Conservation (phyloP, 768 basidiomycete species). For the Mrakia blollopis region DNA sequence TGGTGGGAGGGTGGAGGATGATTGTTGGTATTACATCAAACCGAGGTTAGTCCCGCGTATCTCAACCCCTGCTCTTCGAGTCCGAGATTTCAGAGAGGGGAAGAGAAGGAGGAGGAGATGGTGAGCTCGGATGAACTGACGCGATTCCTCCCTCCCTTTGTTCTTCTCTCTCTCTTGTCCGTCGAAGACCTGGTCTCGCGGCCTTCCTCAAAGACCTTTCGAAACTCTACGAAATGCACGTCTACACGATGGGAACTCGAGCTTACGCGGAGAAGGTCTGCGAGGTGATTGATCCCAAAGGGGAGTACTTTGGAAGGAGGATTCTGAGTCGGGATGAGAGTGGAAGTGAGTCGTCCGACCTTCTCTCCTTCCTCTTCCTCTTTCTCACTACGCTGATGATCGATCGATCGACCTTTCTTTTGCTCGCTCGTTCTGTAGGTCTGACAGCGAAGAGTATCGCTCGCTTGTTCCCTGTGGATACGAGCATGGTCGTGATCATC, state of each 20-base stretch:
- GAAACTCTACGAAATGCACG: conserved; percentile 92
- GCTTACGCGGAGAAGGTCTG: conserved; percentile 95
- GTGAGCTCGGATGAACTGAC: conserved; percentile 1
- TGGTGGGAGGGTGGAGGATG: conserved; percentile 60
- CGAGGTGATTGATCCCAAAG: conserved; percentile 84
- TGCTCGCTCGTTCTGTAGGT: conserved; percentile 49
- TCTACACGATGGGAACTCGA: conserved; percentile 98
- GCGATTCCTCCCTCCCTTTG: background rate
- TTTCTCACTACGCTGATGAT: background rate
- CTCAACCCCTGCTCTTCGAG: no score
- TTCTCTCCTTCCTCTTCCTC: background rate
- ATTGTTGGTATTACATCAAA: conserved; percentile 96
- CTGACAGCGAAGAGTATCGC: conserved; percentile 87
- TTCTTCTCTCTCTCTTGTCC: no score
- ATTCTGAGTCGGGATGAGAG: conserved; percentile 92
- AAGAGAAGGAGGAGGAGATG: background rate
- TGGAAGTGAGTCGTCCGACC: conserved; percentile 67
- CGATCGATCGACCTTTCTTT: background rate
- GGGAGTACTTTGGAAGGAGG: conserved; percentile 76
- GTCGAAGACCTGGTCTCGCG: conserved; percentile 67
- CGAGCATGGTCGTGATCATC: conserved; percentile 98
- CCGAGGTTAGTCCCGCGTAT: conserved; percentile 85
- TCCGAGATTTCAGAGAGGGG: no score
- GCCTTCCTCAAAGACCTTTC: conserved; percentile 69
- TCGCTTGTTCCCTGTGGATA: conserved; percentile 91